Evolutionary conservation across 2,329 filamentous ascomycete genomes (phyloP).

Genomic region (Cladorrhinum sp.): DNA sequence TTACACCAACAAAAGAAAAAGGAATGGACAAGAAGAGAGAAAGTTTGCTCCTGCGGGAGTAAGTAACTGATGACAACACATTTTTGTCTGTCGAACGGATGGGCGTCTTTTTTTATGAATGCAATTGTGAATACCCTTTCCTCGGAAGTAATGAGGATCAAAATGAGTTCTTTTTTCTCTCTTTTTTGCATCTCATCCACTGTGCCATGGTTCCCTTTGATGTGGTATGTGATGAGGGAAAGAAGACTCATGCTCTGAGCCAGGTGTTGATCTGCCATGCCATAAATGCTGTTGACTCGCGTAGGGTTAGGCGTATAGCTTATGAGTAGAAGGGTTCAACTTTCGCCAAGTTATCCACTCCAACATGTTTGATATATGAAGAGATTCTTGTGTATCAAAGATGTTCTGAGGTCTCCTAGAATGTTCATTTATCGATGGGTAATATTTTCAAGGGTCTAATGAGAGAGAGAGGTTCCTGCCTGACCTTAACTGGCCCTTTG

Average conservation of each 20-base stretch:
- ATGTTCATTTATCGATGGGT: too few species aligned
- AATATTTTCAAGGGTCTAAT: too few species aligned
- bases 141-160: background rate
- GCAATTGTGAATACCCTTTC: slow-evolving; percentile 10
- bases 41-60: background rate
- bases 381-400: too few species aligned
- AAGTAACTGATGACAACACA: background rate
- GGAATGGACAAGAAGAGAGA: slow-evolving; percentile 21
- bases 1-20: slow-evolving; percentile 23
- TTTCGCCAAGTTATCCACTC: too few species aligned
- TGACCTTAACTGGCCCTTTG: too few species aligned
- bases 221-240: background rate
- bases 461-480: too few species aligned
- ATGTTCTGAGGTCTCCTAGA: too few species aligned
- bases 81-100: slow-evolving; percentile 3
- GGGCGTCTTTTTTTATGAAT: slow-evolving; percentile 11
- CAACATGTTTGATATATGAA: too few species aligned
- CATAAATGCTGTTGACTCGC: background rate
- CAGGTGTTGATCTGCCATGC: background rate
- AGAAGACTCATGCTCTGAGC: background rate
- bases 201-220: background rate
- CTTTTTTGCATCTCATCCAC: background rate
- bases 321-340: background rate
- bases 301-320: too few species aligned
- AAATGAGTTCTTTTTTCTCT: background rate